Conservation (phyloP, 2,329 filamentous ascomycete species). For the Fusarium siculi region DNA sequence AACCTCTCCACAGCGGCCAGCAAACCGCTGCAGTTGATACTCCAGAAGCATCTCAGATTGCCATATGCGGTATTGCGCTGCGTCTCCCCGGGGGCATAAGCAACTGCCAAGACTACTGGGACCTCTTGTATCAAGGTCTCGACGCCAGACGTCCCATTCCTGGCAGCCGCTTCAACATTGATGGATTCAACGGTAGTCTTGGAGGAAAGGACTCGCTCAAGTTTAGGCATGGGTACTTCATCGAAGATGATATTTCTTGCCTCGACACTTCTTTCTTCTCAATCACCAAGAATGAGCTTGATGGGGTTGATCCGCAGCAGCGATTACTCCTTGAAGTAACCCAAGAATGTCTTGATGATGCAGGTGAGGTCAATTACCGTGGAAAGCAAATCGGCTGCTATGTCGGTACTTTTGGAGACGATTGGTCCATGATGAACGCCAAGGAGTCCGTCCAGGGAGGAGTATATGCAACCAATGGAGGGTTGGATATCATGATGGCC, state of each 20-base stretch:
- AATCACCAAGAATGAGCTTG: neutral
- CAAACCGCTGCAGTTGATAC: too few species aligned
- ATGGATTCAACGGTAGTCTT: slow-evolving; percentile 1
- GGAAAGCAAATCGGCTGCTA: slow-evolving; percentile 8
- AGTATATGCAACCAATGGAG: neutral
- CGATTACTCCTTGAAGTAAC: neutral
- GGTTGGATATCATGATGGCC: slow-evolving; percentile 6
- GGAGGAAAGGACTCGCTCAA: neutral
- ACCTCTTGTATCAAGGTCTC: neutral
- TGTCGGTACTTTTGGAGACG: slow-evolving; percentile 1
- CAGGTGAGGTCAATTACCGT: neutral
- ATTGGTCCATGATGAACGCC: neutral
- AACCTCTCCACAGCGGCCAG: too few species aligned
- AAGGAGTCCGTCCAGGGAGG: neutral
- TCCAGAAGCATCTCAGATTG: neutral
- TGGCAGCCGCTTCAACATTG: neutral
- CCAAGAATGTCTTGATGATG: neutral
- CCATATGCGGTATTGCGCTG: slow-evolving; percentile 3
- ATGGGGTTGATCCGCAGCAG: slow-evolving; percentile 3
- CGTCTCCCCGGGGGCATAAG: slow-evolving; percentile 7
- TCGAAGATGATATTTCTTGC: neutral
- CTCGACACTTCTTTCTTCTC: slow-evolving; percentile 17
- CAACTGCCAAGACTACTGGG: slow-evolving; percentile 2
- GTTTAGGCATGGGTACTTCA: neutral
- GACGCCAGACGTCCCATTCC: neutral